phyloP scores from a whole-genome alignment of 495 filamentous ascomycete species.

The Lasiosphaeris hirsuta region DNA sequence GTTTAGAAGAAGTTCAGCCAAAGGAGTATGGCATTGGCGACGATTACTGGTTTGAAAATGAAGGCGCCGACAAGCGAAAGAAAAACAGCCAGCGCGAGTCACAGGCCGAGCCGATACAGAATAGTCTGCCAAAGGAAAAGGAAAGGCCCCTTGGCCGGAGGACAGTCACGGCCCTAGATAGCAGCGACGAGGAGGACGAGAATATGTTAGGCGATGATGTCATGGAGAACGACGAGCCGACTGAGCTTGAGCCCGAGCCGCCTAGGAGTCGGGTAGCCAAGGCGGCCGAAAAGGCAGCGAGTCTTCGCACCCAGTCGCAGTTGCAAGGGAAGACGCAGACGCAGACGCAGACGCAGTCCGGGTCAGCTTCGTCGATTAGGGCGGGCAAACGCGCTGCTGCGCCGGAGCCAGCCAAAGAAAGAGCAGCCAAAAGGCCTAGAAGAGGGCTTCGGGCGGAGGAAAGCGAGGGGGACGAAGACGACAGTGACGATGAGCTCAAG shows the following conservation, averaged over 20 bases:
- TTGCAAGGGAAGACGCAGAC: conserved; percentile 34
- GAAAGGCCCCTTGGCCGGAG: conserved; percentile 12
- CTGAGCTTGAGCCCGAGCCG: conserved; percentile 14
- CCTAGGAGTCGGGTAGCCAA: conserved; percentile 28
- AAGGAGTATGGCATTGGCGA: conserved; percentile 84
- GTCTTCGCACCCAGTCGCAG: conserved; percentile 22
- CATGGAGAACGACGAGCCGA: neutral
- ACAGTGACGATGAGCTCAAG: conserved; percentile 52
- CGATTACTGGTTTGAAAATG: conserved; percentile 68
- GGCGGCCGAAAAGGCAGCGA: conserved; percentile 29
- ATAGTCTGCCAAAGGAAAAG: neutral
- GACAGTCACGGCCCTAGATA: conserved; percentile 29
- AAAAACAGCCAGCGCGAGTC: conserved; percentile 26
- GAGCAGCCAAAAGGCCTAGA: conserved; percentile 45
- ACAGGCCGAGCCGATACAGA: conserved; percentile 15
- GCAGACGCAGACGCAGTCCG: neutral
- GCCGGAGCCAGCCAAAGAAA: conserved; percentile 30
- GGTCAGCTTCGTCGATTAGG: conserved; percentile 21
- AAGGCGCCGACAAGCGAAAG: conserved; percentile 23
- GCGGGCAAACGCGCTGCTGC: conserved; percentile 38
- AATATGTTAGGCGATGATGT: conserved; percentile 8
- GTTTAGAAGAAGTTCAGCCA: conserved; percentile 71
- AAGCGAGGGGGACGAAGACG: conserved; percentile 41
- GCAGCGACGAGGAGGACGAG: conserved; percentile 39
- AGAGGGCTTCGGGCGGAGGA: conserved; percentile 25